Percentiles rank a stretch among this genome's conserved stretches.
Evolutionary conservation across 805 yeast species (phyloP).

Genomic region (Candida coquimbonensis): DNA sequence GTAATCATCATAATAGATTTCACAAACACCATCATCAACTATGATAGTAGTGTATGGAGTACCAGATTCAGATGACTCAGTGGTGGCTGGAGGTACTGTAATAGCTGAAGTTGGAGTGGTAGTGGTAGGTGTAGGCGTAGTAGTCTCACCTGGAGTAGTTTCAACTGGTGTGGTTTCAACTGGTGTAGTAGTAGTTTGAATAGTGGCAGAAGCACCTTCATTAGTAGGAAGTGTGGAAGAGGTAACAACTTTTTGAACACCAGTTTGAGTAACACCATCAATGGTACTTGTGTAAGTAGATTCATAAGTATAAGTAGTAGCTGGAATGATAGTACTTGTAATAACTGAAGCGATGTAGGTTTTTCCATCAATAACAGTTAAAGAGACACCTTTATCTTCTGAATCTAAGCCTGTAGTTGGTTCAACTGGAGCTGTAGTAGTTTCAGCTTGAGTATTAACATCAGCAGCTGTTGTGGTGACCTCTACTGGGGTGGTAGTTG

Average conservation of each 20-base stretch:
- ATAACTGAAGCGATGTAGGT: constrained; percentile 20
- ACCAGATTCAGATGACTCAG: constrained; percentile 8
- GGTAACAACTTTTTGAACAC: constrained; percentile 11
- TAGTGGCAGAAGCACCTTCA: constrained; percentile 1
- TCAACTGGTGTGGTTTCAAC: constrained; percentile 5
- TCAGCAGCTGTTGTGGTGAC: constrained; percentile 1
- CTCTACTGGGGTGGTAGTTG: neutral
- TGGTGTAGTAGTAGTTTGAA: constrained; percentile 11
- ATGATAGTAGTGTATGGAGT: constrained; percentile 16
- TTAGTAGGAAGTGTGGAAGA: constrained; percentile 5
- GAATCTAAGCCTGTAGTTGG: too few species aligned
- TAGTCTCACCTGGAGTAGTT: neutral
- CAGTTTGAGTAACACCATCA: constrained; percentile 15
- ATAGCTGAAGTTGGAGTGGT: constrained; percentile 4
- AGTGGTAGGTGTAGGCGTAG: constrained; percentile 2
- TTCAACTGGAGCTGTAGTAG: neutral
- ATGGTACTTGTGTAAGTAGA: constrained; percentile 17
- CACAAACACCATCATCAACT: constrained; percentile 21
- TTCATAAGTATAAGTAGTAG: constrained; percentile 10
- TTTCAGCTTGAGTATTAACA: neutral
- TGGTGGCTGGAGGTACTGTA: constrained; percentile 9
- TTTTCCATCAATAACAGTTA: constrained; percentile 20
- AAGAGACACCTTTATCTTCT: neutral
- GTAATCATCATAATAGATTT: constrained; percentile 21
- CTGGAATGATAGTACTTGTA: constrained; percentile 21